Evolutionary conservation across 192 early-diverging fungal species (phyloP).

Genomic region (Rhizoclosmatium sp.): DNA sequence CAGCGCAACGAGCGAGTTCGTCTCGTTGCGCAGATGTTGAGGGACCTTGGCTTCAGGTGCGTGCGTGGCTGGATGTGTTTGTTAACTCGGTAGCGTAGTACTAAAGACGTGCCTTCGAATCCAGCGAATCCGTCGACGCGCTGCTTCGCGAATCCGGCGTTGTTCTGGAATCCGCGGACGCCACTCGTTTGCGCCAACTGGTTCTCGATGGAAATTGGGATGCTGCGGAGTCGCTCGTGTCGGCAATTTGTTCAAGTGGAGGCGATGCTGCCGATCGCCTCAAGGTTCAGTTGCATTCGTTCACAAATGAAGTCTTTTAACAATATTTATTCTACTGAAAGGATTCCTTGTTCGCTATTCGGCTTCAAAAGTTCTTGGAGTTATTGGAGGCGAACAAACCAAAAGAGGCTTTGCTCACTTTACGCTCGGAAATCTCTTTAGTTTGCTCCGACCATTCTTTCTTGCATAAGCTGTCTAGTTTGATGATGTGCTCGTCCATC

Average conservation of each 20-base stretch:
- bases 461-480: conserved; percentile 80
- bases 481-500: conserved; percentile 72
- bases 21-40: conserved; percentile 86
- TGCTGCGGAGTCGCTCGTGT: conserved; percentile 66
- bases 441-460: conserved; percentile 72
- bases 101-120: not conserved
- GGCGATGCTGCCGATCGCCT: not conserved
- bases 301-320: not conserved
- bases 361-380: conserved; percentile 89
- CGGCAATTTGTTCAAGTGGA: conserved; percentile 47
- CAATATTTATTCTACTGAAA: conserved; percentile 27
- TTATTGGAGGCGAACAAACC: conserved; percentile 74
- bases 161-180: conserved; percentile 74
- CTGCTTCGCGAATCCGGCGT: conserved; percentile 85
- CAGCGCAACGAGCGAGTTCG: conserved; percentile 77
- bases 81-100: not conserved
- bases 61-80: not conserved
- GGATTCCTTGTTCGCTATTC: not conserved
- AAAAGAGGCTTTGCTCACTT: conserved; percentile 75
- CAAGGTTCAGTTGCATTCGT: not conserved
- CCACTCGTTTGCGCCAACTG: conserved; percentile 72
- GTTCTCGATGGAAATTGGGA: conserved; percentile 84
- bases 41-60: conserved; percentile 82
- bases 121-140: conserved; percentile 64
- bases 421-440: conserved; percentile 83